Evolutionary conservation across 768 basidiomycete species (phyloP), one percentile per base, ranked within the genome.

Genomic region (Boletus rubroflammeus): DNA sequence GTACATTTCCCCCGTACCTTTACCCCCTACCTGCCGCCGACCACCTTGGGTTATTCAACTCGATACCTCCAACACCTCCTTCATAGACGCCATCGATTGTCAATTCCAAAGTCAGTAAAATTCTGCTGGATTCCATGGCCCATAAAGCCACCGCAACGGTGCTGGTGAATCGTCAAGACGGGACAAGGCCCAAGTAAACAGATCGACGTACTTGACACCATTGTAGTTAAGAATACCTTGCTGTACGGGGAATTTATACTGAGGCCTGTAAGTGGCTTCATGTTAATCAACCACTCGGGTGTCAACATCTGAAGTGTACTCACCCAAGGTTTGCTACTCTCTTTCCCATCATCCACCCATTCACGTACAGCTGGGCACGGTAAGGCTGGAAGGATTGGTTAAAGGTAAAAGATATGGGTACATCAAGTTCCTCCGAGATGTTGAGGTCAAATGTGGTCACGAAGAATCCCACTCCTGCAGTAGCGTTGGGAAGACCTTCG

Each of bases 311-410:
- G 39, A 53, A 28, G 13, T 34, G 32, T 14, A 66, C 78, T 54
- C 56, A 82, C 88, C 86, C 86, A 2, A 88, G 77, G 62, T 88
- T 85, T 14, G 72, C 83, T n/a, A 86, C 77, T 19, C 84, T 68
- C 71, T 91, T 92, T 9, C 90, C 91, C 81, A 89, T 89, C 81
- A 87, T 86, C 91, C 91, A 93, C 13, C 90, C 91, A 61, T 93
- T 92, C 19, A 93, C 85, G 54, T 88, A 92, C 39, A 93, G 60
- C 41, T 82, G 75, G 3, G 85, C 83, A 15, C 90, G 79, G 62
- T 90, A 92, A 23, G 87, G 78, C 61, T 87, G 83, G 5, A 77
- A 77, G 1, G 77, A 68, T 44, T 84, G 78, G 45, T 83, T 79
- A 64, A 91, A 92, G 1, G 77, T 81, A 64, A 92, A 89, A 14